A percentile compares a stretch with the other conserved stretches of the same genome.
Conservation (phyloP, 345 rosid species). For the Carallia brachiata region DNA sequence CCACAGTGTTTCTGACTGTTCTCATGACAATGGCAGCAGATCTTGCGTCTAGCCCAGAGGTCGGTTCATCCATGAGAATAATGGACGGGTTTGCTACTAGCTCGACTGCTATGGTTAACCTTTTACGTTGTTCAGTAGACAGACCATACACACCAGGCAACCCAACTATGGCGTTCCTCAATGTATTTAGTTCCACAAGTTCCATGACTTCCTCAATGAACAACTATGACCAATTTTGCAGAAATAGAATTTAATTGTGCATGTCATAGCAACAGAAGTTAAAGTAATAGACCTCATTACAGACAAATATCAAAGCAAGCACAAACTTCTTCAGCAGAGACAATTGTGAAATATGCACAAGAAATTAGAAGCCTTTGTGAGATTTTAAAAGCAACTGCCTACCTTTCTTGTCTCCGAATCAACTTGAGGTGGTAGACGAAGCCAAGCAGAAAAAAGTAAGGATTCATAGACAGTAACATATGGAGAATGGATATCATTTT, state of each 20-base stretch:
- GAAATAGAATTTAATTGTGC: not conserved
- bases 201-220: slow-evolving; percentile 78
- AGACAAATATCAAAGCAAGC: too few species aligned
- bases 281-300: not conserved
- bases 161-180: slow-evolving; percentile 75
- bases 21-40: slow-evolving; percentile 97
- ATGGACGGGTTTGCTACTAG: slow-evolving; percentile 92
- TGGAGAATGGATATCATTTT: slow-evolving; percentile 78
- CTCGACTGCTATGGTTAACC: slow-evolving; percentile 91
- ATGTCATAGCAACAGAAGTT: not conserved
- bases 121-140: slow-evolving; percentile 86
- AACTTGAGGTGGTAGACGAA: slow-evolving; percentile 53
- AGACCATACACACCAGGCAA: slow-evolving; percentile 80
- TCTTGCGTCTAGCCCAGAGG: slow-evolving; percentile 94
- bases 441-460: slow-evolving; percentile 74
- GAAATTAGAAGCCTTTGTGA: not conserved
- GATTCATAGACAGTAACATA: slow-evolving; percentile 75
- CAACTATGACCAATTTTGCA: slow-evolving; percentile 15
- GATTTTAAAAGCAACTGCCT: not conserved
- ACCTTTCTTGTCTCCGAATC: slow-evolving; percentile 57
- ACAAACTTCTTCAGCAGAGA: too few species aligned
- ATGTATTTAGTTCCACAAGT: slow-evolving; percentile 65
- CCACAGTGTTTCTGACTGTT: slow-evolving; percentile 86
- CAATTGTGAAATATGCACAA: not conserved
- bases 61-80: slow-evolving; percentile 94